Evolutionary conservation across 1,139 yeast species (phyloP), one percentile per base, ranked within the genome.

Genomic region (Candida sp.): DNA sequence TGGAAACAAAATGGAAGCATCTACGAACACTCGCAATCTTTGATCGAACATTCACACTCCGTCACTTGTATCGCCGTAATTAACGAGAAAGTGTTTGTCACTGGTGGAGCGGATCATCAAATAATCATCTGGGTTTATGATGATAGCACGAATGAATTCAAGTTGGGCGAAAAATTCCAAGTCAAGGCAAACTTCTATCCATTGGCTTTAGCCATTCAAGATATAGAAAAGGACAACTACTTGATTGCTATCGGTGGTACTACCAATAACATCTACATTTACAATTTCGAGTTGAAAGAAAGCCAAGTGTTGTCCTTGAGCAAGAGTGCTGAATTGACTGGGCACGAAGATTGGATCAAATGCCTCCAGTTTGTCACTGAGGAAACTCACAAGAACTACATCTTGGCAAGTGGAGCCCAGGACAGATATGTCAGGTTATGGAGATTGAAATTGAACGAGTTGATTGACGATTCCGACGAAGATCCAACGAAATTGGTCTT

Each of bases 291-390:
- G 6, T 54, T 69, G 1, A 22, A 41, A 5, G 55, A 55, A 0
- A 53, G 50, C 1, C 33, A 50, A 1, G 41, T 66, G 0, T 49
- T 55, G 1, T 54, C 60, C 7, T 68, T 82, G 39, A 54, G 61
- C 5, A 70, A 75, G 49, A 73, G 79, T 31, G 86, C 91, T 0
- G 74, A 73, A 7, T 70, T 93, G 42, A 80, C 85, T 30, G 98
- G 98, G 7, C 98, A 93, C 66, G 98, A 92, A 68, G 97, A 93
- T 67, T 93, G 98, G 98, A 80, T 93, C 51, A 88, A 89, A 66
- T 79, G 90, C 11, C 70, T 93, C 39, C 78, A 84, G 1, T 84
- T 90, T 63, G 86, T 84, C 44, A 70, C 76, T 49, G 79, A 78
- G 44, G 64, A 66, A 2, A 68, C 74, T 0, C 79, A 78, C 23